phyloP scores from a whole-genome alignment of 139 green algal species.

The Gonium pectorale region DNA sequence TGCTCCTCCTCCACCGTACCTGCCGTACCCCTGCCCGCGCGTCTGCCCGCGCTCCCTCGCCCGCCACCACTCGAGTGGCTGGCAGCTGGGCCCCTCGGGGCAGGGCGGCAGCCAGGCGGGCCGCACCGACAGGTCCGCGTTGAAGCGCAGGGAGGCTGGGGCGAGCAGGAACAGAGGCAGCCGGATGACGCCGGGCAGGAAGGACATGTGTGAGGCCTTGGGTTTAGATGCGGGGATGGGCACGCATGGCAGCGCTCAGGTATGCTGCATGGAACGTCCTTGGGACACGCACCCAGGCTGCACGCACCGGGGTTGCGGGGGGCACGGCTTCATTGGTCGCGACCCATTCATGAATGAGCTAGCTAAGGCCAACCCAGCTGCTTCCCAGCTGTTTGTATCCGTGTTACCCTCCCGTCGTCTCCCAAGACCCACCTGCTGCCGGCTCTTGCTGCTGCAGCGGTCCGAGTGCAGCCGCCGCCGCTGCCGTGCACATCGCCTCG shows the following conservation, averaged over 20 bases:
- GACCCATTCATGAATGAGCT: too few species aligned
- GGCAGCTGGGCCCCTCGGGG: neutral
- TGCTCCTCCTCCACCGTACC: neutral
- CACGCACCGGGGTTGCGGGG: neutral
- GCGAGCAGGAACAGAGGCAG: neutral
- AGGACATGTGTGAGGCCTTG: too few species aligned
- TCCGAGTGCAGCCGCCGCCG: neutral
- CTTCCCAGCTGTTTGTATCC: neutral
- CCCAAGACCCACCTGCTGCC: neutral
- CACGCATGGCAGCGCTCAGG: neutral
- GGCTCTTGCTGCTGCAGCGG: neutral
- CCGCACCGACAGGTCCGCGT: slow-evolving; percentile 79
- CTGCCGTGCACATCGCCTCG: neutral
- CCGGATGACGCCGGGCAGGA: too few species aligned
- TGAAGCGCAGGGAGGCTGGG: slow-evolving; percentile 68
- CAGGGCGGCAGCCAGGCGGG: slow-evolving; percentile 77
- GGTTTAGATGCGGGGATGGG: neutral
- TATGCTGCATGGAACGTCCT: neutral
- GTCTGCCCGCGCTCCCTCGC: neutral
- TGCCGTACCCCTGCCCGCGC: slow-evolving; percentile 9
- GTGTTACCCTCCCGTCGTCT: neutral
- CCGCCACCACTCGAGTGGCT: slow-evolving; percentile 19
- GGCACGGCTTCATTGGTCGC: neutral
- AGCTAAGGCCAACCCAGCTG: too few species aligned
- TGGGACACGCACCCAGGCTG: neutral